These are phyloP conservation scores for Penicillium brasilianum DNA, from an alignment of 2,329 filamentous ascomycete genomes.

Conservation along the genomic window DNA sequence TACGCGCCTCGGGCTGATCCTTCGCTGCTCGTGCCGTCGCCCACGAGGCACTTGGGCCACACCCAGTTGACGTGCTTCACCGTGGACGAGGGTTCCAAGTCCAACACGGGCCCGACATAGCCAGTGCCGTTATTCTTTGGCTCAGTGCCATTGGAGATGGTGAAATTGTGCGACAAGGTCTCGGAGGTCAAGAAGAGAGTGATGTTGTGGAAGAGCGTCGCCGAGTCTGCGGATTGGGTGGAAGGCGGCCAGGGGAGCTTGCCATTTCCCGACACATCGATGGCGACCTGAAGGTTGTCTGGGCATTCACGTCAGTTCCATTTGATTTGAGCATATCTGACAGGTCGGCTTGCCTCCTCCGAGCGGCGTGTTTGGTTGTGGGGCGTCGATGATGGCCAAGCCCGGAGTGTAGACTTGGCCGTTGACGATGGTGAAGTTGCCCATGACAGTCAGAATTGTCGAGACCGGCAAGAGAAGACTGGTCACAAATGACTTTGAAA, in stretches of 20 bases:
- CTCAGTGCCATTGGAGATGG: conserved; percentile 67
- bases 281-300: conserved; percentile 29
- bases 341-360: conserved; percentile 60
- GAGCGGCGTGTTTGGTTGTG: conserved; percentile 67
- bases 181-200: conserved; percentile 28
- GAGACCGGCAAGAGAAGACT: not conserved
- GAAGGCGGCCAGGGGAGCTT: conserved; percentile 24
- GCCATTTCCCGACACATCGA: conserved; percentile 31
- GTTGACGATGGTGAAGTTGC: conserved; percentile 46
- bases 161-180: conserved; percentile 60
- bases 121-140: conserved; percentile 49
- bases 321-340: conserved; percentile 49
- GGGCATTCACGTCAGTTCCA: not conserved
- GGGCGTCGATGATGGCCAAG: conserved; percentile 68
- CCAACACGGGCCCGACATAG: conserved; percentile 66
- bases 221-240: conserved; percentile 15
- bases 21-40: conserved; percentile 55
- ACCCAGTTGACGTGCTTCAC: conserved; percentile 76
- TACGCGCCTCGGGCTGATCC: conserved; percentile 65
- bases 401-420: conserved; percentile 74
- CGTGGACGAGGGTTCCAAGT: conserved; percentile 67
- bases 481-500: not conserved
- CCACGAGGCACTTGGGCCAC: conserved; percentile 72
- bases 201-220: conserved; percentile 25
- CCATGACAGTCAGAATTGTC: conserved; percentile 13